Base-by-base conservation (phyloP, 2,329 filamentous ascomycete genomes). In the Aspergillus glaucus region DNA sequence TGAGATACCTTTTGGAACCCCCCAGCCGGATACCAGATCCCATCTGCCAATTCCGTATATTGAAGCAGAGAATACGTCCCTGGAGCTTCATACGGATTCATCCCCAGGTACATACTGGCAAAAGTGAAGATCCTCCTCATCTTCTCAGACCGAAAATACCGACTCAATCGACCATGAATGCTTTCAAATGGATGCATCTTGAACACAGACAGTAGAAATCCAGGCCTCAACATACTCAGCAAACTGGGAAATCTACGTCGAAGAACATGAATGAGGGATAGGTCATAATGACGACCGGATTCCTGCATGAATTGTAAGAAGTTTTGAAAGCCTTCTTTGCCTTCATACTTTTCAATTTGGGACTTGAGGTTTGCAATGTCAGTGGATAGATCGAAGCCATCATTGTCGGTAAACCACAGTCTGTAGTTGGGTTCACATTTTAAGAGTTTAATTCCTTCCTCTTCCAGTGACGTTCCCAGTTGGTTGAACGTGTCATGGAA, bases 21-120 rank as follows among this genome's bases (percentile, higher is more conserved):
- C 2, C 85, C 86, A 19, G 78, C 74, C 0, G 61, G 62, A 55
- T 64, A 89, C 81, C 85, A 86, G 40, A 90, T 87, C 0, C 86
- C 86, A 69, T 90, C 84, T 0, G 83, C 82, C 28, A 88, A 68
- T 68, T 89, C 86, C 0, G 86, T 86, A 63, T 88, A 89, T 66
- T 88, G 86, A 45, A 89, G 70, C 50, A 89, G 65, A 44, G 79
- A 84, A 67, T 89, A 89, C 2, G 86, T 88, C 3, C 82, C 85
- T 0, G 86, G 86, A 0, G 86, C 85, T 61, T 87, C 84, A 61
- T 86, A 89, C 0, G 86, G 86, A 47, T 77, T 83, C 86, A 89
- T 89, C 0, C 86, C 86, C 82, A 89, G 86, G 61, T 90, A 89
- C 86, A 89, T 90, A 57, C 83, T 88, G 19, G 81, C 85, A 66